Evolutionary conservation across 225 moss, liverwort and hornwort species (phyloP).

Genomic region (Marchantia paleacea): DNA sequence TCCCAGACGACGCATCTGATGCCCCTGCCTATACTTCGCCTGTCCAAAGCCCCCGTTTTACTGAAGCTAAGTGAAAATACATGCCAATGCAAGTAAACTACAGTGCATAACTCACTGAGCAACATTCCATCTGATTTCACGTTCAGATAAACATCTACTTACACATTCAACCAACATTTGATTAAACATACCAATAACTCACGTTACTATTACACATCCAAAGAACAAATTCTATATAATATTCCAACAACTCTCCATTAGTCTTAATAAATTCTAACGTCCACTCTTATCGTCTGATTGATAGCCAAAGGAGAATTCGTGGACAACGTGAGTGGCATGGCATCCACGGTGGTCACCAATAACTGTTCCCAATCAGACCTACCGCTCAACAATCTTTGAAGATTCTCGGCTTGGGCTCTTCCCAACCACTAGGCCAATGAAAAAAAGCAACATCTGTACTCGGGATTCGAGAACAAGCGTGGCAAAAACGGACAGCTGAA

Average conservation of each 20-base stretch:
- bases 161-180: background rate
- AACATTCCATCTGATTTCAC: background rate
- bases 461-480: background rate
- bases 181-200: no score
- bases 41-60: slow-evolving; percentile 42
- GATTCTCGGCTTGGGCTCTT: background rate
- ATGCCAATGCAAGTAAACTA: slow-evolving; percentile 24
- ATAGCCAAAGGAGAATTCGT: no score
- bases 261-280: no score
- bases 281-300: no score
- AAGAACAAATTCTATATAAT: no score
- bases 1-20: slow-evolving; percentile 54
- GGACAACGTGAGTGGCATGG: no score
- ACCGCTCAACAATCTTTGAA: background rate
- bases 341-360: background rate
- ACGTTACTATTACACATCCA: no score
- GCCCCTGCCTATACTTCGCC: slow-evolving; percentile 59
- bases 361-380: background rate
- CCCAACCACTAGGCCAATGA: background rate
- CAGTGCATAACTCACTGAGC: slow-evolving; percentile 4
- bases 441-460: background rate
- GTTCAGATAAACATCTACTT: background rate
- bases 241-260: no score
- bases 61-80: slow-evolving; percentile 38
- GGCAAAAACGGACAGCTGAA: background rate